Conservation (phyloP, 768 basidiomycete genomes). For the Pisolithus microcarpus region DNA sequence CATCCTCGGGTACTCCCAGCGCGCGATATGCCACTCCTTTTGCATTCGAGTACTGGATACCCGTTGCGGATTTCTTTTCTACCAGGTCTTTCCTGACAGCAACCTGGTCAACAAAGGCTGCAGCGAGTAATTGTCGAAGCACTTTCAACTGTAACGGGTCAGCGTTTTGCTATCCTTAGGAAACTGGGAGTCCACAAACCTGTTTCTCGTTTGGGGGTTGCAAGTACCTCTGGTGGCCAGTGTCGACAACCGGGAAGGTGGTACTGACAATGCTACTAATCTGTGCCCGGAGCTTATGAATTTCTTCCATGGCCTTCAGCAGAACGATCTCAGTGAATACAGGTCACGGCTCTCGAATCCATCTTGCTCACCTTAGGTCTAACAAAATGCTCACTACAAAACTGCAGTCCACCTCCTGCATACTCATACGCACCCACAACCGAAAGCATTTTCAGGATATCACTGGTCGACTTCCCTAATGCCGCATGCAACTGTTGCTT, state of each 20-base stretch:
- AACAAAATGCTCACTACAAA: slow-evolving; percentile 88
- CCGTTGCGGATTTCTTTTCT: slow-evolving; percentile 48
- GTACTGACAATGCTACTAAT: slow-evolving; percentile 76
- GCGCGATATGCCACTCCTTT: slow-evolving; percentile 81
- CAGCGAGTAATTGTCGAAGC: slow-evolving; percentile 77
- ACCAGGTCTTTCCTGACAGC: slow-evolving; percentile 85
- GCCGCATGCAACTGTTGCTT: slow-evolving; percentile 75
- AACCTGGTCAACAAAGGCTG: slow-evolving; percentile 92
- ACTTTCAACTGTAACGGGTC: slow-evolving; percentile 65
- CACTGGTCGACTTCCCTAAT: slow-evolving; percentile 75
- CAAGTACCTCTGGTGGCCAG: slow-evolving; percentile 57
- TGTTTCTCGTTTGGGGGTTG: slow-evolving; percentile 73
- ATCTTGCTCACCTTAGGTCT: slow-evolving; percentile 61
- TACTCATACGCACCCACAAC: slow-evolving; percentile 98
- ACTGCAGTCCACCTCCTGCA: slow-evolving; percentile 69
- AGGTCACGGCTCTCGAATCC: background rate
- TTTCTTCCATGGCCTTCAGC: slow-evolving; percentile 92
- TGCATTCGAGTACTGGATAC: slow-evolving; percentile 64
- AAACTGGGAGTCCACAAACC: slow-evolving; percentile 32
- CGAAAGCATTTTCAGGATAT: slow-evolving; percentile 80
- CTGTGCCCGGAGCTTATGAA: slow-evolving; percentile 89
- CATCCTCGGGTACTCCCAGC: slow-evolving; percentile 74
- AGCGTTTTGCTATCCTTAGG: background rate
- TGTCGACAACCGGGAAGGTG: slow-evolving; percentile 63
- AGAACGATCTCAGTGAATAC: background rate